A percentile compares a stretch with the other conserved stretches of the same genome.
These are phyloP conservation scores for Ascochyta fabae DNA, from an alignment of 2,329 filamentous ascomycete species.

Conservation along the genomic window DNA sequence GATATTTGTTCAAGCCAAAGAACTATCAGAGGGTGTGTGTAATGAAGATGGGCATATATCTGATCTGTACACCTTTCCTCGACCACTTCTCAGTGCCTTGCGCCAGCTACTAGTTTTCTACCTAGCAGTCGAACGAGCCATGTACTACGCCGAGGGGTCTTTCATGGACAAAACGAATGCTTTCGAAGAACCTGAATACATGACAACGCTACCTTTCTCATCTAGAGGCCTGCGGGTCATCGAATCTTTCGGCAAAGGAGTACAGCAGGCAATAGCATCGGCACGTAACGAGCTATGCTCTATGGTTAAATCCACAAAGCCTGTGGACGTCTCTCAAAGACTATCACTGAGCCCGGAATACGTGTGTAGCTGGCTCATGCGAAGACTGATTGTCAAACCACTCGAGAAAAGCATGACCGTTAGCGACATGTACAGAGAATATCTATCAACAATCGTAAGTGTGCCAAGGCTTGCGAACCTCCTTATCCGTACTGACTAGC, in stretches of 20 bases:
- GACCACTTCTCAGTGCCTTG: constrained; percentile 30
- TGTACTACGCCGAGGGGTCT: constrained; percentile 23
- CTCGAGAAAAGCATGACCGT: constrained; percentile 33
- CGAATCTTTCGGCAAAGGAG: constrained; percentile 25
- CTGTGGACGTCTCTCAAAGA: constrained; percentile 20
- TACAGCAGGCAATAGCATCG: constrained; percentile 14
- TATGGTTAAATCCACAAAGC: constrained; percentile 28
- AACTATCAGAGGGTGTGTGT: constrained; percentile 37
- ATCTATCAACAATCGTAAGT: constrained; percentile 41
- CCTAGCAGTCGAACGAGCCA: constrained; percentile 35
- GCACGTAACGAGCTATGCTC: constrained; percentile 35
- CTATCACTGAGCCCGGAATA: constrained; percentile 39
- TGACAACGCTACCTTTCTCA: constrained; percentile 14
- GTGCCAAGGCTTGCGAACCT: not conserved
- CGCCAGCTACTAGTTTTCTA: constrained; percentile 33
- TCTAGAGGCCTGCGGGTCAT: constrained; percentile 25
- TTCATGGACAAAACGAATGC: not conserved
- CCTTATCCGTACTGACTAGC: constrained; percentile 11
- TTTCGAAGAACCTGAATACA: not conserved
- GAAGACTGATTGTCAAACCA: constrained; percentile 39
- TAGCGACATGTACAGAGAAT: constrained; percentile 42
- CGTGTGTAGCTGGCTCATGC: constrained; percentile 40
- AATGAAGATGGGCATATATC: constrained; percentile 35
- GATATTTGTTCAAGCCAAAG: constrained; percentile 22
- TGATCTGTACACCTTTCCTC: constrained; percentile 33